Evolutionary conservation across 2,329 filamentous ascomycete genomes (phyloP).

Genomic region (Phyllachora maydis): DNA sequence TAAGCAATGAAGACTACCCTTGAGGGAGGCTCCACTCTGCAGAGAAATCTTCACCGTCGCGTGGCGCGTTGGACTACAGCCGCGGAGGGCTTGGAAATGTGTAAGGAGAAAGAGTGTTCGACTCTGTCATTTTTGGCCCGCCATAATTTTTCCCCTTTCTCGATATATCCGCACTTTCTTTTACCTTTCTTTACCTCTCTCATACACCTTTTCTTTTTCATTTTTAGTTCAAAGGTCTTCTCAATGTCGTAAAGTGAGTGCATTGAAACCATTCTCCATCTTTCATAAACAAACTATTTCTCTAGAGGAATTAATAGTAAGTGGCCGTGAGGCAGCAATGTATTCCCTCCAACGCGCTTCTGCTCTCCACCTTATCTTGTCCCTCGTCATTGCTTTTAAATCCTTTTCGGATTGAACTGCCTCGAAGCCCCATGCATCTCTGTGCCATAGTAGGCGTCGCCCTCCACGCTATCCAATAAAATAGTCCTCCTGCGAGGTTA

Average conservation of each 20-base stretch:
- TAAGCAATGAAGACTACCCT: conserved; percentile 51
- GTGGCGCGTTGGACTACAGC: conserved; percentile 51
- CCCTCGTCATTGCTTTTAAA: background rate
- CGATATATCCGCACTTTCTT: conserved; percentile 14
- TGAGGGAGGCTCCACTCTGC: conserved; percentile 56
- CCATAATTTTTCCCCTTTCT: conserved; percentile 14
- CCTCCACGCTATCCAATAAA: background rate
- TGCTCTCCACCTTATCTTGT: background rate
- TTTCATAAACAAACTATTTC: no score
- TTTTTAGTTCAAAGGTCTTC: no score
- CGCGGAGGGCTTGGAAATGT: conserved; percentile 35
- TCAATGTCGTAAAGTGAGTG: no score
- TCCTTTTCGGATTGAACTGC: no score
- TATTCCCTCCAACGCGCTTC: conserved; percentile 9
- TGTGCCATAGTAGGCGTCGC: background rate
- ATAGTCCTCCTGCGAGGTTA: background rate
- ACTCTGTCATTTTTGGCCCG: no score
- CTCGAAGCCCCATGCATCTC: no score
- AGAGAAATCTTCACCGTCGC: conserved; percentile 50
- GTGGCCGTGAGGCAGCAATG: conserved; percentile 27
- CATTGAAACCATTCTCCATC: no score
- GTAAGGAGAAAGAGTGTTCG: conserved; percentile 31
- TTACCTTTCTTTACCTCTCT: conserved; percentile 2
- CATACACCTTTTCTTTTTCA: no score
- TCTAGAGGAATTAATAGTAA: no score